These are phyloP conservation scores for Paramyrothecium sp. DNA, from an alignment of 2,329 filamentous ascomycete species.

Conservation along the genomic window DNA sequence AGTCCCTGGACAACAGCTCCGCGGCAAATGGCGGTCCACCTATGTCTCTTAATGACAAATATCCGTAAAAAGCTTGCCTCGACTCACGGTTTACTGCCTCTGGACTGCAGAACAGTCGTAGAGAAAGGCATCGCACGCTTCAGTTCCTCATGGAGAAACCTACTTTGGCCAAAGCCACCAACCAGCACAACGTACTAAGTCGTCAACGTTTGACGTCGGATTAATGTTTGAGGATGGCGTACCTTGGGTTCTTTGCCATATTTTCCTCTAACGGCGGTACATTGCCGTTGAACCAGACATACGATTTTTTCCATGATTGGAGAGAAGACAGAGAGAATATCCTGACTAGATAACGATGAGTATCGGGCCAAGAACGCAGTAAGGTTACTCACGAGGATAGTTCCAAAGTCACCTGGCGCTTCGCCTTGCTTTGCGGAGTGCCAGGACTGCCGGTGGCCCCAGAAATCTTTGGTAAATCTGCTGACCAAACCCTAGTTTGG, in stretches of 20 bases:
- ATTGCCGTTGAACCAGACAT: conserved; percentile 21
- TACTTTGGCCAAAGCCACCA: conserved; percentile 34
- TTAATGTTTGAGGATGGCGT: background rate
- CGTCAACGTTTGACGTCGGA: background rate
- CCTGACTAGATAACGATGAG: conserved; percentile 8
- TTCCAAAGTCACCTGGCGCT: conserved; percentile 2
- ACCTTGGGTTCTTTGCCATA: conserved; percentile 22
- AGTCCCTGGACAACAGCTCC: conserved; percentile 28
- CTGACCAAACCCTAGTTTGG: conserved; percentile 7
- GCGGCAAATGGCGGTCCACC: conserved; percentile 33
- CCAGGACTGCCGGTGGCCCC: background rate
- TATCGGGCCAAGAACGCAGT: no score
- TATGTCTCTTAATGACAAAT: conserved; percentile 1
- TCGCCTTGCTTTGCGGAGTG: background rate
- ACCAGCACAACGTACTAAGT: conserved; percentile 35
- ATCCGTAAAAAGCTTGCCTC: background rate
- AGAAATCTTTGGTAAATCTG: conserved; percentile 14
- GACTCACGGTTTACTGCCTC: conserved; percentile 30
- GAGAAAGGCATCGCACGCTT: background rate
- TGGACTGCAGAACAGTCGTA: conserved; percentile 25
- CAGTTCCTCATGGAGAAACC: conserved; percentile 23
- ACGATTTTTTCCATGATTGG: conserved; percentile 17
- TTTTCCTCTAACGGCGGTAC: conserved; percentile 11
- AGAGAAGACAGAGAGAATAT: conserved; percentile 19
- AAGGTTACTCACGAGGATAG: conserved; percentile 2